phyloP scores from a whole-genome alignment of 371 early-diverging fungal genomes.

The Dichotomocladium elegans region DNA sequence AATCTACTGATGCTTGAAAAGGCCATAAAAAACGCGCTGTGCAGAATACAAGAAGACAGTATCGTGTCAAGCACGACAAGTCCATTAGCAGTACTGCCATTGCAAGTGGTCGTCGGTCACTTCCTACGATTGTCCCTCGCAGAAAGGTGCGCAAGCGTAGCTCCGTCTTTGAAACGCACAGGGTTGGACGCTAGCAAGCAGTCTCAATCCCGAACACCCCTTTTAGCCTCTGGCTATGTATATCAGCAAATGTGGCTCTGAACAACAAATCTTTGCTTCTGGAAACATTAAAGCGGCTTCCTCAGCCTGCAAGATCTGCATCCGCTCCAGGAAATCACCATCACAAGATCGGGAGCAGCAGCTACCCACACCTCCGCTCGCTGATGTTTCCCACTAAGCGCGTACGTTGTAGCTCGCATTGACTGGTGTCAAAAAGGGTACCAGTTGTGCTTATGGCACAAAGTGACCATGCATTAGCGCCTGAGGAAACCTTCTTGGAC shows the following conservation, averaged over 20 bases:
- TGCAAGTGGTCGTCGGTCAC: neutral
- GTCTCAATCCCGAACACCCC: slow-evolving; percentile 3
- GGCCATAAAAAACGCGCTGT: slow-evolving; percentile 79
- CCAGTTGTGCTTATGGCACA: too few relatives aligned
- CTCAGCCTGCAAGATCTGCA: slow-evolving; percentile 1
- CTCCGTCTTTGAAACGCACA: slow-evolving; percentile 7
- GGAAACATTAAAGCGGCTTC: neutral
- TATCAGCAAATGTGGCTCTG: slow-evolving; percentile 3
- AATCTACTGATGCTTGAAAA: slow-evolving; percentile 85
- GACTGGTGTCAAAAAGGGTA: too few relatives aligned
- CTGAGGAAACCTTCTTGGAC: too few relatives aligned
- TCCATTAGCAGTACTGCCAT: too few relatives aligned
- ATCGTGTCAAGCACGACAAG: slow-evolving; percentile 29
- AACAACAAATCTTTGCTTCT: neutral
- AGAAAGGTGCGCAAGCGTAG: slow-evolving; percentile 1
- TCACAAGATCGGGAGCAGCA: too few relatives aligned
- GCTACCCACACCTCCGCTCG: slow-evolving; percentile 1
- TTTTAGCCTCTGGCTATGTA: slow-evolving; percentile 4
- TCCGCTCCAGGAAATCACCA: slow-evolving; percentile 5
- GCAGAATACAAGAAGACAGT: slow-evolving; percentile 57
- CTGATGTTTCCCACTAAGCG: too few relatives aligned
- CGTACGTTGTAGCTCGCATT: too few relatives aligned
- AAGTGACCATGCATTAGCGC: too few relatives aligned
- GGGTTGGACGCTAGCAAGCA: neutral
- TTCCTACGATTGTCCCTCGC: neutral